Base-by-base conservation (phyloP, 148 eudicot species). In the Silene conica region DNA sequence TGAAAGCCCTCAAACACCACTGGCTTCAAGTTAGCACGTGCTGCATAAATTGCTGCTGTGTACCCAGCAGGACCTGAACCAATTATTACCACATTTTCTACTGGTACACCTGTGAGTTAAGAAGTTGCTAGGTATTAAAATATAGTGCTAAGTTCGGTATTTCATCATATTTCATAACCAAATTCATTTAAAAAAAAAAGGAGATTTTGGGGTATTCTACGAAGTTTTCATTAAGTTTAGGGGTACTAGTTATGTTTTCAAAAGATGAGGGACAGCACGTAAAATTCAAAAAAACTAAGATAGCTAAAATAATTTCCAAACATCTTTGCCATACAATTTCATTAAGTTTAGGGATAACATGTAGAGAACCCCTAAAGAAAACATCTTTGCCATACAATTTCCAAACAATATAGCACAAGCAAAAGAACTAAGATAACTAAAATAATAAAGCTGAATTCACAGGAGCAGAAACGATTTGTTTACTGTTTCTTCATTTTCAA, bases 11-110 rank as follows among this genome's bases (percentile, higher is more conserved):
- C 99, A 80, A 95, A 95, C 45, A 95, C 96, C 41, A 95, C 87
- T 21, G 99, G 99, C 78, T 92, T 95, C 81, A 95, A 84, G 77
- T 95, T 95, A 69, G 99, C 99, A 78, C 99, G 90, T 63, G 97
- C 97, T 52, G 99, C 97, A 84, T 95, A 95, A 34, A 95, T 95
- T 58, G 99, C 99, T 66, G 99, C 97, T 9, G 99, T 95, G 75
- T 95, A 95, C 67, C 99, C 99, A 76, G 99, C 99, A 31, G 99
- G 99, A 19, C 99, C 99, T 46, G 99, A 95, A 64, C 99, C 99
- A 71, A 95, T 87, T 76, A 95, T 95, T 11, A 90, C 99, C 79
- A 95, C 45, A 80, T 95, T 95, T 84, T 95, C 99, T 31, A 86
- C 77, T 31, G 81, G 86, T 74, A 69, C 80, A 73, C 74, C 97